Percentiles rank a stretch among this genome's conserved stretches.
phyloP scores from a whole-genome alignment of 116 monocot species.

The Iris pallida region DNA sequence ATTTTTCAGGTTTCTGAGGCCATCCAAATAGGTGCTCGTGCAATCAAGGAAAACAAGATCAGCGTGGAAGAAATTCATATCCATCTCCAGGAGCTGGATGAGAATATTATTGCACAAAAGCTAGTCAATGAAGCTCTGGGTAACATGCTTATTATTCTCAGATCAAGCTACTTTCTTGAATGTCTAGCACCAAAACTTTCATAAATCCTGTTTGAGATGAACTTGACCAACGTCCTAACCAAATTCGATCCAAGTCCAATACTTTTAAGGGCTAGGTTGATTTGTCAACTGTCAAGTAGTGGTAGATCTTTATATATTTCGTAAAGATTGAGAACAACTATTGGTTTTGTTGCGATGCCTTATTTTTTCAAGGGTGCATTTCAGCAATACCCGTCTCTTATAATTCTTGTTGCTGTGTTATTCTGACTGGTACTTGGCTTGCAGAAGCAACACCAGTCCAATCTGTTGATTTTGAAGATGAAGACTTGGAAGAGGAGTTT shows the following conservation, averaged over 20 bases:
- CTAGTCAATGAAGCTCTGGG: constrained; percentile 63
- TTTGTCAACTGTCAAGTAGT: too few relatives aligned
- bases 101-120: constrained; percentile 46
- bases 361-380: background rate
- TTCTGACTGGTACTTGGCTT: background rate
- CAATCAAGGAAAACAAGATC: constrained; percentile 62
- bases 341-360: background rate
- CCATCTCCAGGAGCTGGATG: constrained; percentile 65
- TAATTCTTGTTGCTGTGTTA: background rate
- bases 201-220: too few relatives aligned
- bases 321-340: background rate
- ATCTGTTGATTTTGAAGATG: constrained; percentile 41
- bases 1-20: constrained; percentile 61
- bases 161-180: background rate
- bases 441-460: constrained; percentile 41
- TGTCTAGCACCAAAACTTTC: too few relatives aligned
- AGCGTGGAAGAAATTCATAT: constrained; percentile 61
- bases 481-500: constrained; percentile 68
- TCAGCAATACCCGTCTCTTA: background rate
- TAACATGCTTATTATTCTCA: constrained; percentile 12
- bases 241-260: too few relatives aligned
- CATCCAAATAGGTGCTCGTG: constrained; percentile 59
- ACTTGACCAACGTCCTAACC: too few relatives aligned
- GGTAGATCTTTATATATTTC: too few relatives aligned
- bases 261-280: too few relatives aligned